phyloP scores from a whole-genome alignment of 2,329 filamentous ascomycete species.

The Monascus ruber region DNA sequence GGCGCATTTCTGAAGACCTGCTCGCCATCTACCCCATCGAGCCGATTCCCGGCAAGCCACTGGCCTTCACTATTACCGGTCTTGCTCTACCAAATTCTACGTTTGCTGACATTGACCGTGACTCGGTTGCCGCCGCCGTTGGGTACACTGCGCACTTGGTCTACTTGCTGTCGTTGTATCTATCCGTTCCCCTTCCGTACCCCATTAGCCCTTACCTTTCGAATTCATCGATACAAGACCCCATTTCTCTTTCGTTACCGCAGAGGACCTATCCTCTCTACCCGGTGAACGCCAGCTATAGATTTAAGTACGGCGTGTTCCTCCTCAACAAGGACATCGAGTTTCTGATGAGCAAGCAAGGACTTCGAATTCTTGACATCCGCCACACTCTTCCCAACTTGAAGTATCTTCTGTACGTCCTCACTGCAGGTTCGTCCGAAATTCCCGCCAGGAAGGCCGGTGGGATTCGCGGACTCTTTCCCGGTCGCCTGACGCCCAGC shows the following conservation, averaged over 20 bases:
- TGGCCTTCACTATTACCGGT: constrained; percentile 74
- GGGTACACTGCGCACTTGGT: constrained; percentile 69
- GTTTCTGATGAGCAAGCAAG: constrained; percentile 51
- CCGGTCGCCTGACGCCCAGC: constrained; percentile 25
- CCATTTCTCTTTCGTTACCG: constrained; percentile 46
- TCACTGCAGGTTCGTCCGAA: constrained; percentile 63
- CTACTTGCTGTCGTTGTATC: constrained; percentile 67
- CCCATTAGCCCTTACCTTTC: constrained; percentile 63
- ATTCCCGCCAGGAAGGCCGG: constrained; percentile 45
- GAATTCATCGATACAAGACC: constrained; percentile 62
- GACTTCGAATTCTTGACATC: constrained; percentile 74
- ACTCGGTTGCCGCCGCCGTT: constrained; percentile 66
- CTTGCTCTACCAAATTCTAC: constrained; percentile 69
- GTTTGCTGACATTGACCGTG: constrained; percentile 56
- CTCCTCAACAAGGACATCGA: constrained; percentile 96
- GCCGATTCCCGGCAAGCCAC: constrained; percentile 50
- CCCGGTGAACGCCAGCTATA: constrained; percentile 62
- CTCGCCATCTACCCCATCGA: constrained; percentile 69
- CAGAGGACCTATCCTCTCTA: constrained; percentile 73
- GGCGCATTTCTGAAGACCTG: constrained; percentile 78
- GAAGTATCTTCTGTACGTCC: constrained; percentile 83
- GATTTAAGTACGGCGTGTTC: constrained; percentile 94
- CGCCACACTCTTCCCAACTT: constrained; percentile 86
- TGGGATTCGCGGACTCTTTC: constrained; percentile 38
- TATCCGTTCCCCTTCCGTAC: constrained; percentile 69